These are phyloP conservation scores for Phallus indusiatus DNA, from an alignment of 768 basidiomycete genomes.

Conservation along the genomic window DNA sequence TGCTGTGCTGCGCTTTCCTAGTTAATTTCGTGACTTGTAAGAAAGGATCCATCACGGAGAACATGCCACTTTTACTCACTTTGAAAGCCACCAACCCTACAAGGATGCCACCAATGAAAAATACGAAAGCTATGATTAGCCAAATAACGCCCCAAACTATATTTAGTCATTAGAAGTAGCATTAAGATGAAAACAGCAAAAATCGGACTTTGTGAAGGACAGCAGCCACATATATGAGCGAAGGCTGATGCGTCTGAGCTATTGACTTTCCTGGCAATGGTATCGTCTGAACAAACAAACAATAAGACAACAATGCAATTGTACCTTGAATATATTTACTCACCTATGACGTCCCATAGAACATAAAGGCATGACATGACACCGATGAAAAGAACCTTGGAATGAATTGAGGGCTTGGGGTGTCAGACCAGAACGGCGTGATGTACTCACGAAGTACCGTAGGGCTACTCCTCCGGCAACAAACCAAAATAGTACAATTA, in stretches of 20 bases:
- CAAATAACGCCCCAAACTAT: conserved; percentile 88
- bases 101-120: conserved; percentile 67
- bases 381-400: conserved; percentile 70
- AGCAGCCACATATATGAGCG: conserved; percentile 78
- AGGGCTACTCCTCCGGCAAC: conserved; percentile 64
- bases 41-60: background rate
- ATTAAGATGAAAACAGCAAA: background rate
- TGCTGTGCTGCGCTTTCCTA: conserved; percentile 58
- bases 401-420: background rate
- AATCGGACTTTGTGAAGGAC: conserved; percentile 65
- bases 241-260: conserved; percentile 83
- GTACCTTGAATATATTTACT: conserved; percentile 13
- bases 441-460: conserved; percentile 56
- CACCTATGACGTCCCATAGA: conserved; percentile 81
- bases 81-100: conserved; percentile 79
- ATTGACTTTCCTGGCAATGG: conserved; percentile 75
- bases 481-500: conserved; percentile 81
- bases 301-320: background rate
- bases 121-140: conserved; percentile 64
- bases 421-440: background rate
- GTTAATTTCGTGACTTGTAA: background rate
- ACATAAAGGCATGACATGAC: conserved; percentile 84
- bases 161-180: background rate
- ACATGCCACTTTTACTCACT: conserved; percentile 29
- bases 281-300: conserved; percentile 49